Percentiles rank a stretch among this genome's conserved stretches.
phyloP scores from a whole-genome alignment of 2,329 filamentous ascomycete genomes.

The Aspergillus uvarum region DNA sequence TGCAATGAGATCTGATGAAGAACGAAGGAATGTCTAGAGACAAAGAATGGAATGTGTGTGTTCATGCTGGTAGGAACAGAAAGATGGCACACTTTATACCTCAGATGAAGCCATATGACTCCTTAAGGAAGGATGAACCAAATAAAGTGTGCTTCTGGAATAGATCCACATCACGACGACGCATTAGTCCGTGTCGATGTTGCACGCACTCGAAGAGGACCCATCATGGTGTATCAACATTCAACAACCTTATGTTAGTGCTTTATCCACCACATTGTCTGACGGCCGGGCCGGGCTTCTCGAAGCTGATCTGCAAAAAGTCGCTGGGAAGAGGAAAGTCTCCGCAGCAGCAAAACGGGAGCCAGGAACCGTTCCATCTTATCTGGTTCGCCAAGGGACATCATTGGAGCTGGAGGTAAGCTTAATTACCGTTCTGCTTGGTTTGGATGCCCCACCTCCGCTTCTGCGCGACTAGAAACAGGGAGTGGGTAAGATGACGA shows the following conservation, averaged over 20 bases:
- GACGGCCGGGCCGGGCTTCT: neutral
- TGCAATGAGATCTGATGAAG: neutral
- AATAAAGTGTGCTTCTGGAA: neutral
- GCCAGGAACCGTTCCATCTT: neutral
- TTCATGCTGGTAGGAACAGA: neutral
- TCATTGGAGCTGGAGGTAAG: neutral
- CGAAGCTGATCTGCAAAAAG: neutral
- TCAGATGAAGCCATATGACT: neutral
- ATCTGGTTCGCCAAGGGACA: neutral
- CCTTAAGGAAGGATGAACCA: neutral
- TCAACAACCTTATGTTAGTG: neutral
- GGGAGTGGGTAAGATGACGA: conserved; percentile 1
- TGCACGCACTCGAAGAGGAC: neutral
- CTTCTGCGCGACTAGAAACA: neutral
- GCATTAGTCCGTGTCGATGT: no score
- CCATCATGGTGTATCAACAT: neutral
- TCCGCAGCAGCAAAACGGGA: neutral
- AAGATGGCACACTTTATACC: neutral
- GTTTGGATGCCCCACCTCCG: neutral
- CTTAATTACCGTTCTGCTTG: conserved; percentile 6
- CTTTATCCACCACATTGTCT: neutral
- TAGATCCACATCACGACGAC: neutral
- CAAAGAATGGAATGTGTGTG: neutral
- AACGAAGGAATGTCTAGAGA: neutral
- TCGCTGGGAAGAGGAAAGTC: conserved; percentile 2